Percentiles rank a stretch among this genome's conserved stretches.
phyloP scores from a whole-genome alignment of 2,329 filamentous ascomycete genomes.

The Emericellopsis atlantica region DNA sequence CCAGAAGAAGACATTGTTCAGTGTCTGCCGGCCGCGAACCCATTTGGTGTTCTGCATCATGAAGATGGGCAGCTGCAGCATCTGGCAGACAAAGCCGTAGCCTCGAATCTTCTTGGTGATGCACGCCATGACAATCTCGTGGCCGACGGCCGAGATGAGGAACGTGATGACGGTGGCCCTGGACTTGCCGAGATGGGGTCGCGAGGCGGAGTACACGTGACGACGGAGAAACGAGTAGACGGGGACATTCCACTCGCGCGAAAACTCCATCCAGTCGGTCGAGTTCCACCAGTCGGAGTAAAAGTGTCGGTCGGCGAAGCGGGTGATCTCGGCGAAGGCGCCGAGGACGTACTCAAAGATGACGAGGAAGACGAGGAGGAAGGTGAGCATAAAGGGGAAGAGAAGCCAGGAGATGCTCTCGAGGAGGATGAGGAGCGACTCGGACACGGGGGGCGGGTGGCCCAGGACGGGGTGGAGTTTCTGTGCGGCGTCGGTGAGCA shows the following conservation, averaged over 20 bases:
- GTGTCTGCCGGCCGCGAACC: conserved; percentile 59
- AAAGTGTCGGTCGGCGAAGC: conserved; percentile 88
- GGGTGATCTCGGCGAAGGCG: conserved; percentile 86
- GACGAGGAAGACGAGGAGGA: conserved; percentile 90
- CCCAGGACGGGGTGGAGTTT: conserved; percentile 32
- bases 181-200: conserved; percentile 61
- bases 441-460: conserved; percentile 30
- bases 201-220: conserved; percentile 81
- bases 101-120: conserved; percentile 95
- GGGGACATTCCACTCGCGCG: conserved; percentile 92
- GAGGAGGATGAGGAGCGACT: conserved; percentile 66
- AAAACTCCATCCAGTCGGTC: conserved; percentile 91
- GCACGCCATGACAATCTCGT: conserved; percentile 94
- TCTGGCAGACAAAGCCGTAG: conserved; percentile 89
- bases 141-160: conserved; percentile 74
- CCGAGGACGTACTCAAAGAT: conserved; percentile 97
- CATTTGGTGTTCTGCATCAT: conserved; percentile 71
- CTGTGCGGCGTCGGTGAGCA: conserved; percentile 57
- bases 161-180: conserved; percentile 85
- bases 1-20: conserved; percentile 91
- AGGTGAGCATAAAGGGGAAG: conserved; percentile 95
- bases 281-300: conserved; percentile 71
- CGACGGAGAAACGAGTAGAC: conserved; percentile 91
- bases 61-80: conserved; percentile 94
- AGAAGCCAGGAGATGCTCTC: conserved; percentile 86